These are phyloP conservation scores for Suhomyces faveliae DNA, from an alignment of 805 yeast genomes.

Conservation along the genomic window DNA sequence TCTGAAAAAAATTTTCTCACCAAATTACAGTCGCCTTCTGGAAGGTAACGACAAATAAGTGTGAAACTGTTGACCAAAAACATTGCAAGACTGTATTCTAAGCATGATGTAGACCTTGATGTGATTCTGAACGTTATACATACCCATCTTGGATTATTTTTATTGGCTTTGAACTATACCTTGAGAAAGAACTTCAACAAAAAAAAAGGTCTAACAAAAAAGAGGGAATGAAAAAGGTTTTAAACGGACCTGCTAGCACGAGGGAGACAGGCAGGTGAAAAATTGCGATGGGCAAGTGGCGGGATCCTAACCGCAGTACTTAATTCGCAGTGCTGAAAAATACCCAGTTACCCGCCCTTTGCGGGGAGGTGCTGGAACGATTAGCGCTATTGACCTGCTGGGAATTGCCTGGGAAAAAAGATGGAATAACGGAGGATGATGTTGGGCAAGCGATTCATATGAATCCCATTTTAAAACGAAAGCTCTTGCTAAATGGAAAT, in stretches of 20 bases:
- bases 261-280: constrained; percentile 11
- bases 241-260: constrained; percentile 14
- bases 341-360: constrained; percentile 11
- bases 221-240: constrained; percentile 15
- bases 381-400: not conserved
- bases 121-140: constrained; percentile 15
- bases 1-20: not conserved
- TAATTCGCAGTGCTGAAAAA: constrained; percentile 3
- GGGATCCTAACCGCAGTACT: constrained; percentile 5
- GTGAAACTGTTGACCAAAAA: not conserved
- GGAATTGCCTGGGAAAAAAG: not conserved
- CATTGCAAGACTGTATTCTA: not conserved
- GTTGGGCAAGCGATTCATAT: not conserved
- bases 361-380: not conserved
- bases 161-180: constrained; percentile 19
- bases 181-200: constrained; percentile 11
- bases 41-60: not conserved
- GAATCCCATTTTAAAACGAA: not conserved
- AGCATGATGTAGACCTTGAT: not conserved
- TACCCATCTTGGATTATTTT: constrained; percentile 36
- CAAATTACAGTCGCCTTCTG: not conserved
- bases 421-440: not conserved
- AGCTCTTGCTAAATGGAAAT: not conserved
- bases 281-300: constrained; percentile 5
- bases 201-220: constrained; percentile 21